Evolutionary conservation across 179 eudicot genomes (phyloP).

Genomic region (Actinidia arguta): DNA sequence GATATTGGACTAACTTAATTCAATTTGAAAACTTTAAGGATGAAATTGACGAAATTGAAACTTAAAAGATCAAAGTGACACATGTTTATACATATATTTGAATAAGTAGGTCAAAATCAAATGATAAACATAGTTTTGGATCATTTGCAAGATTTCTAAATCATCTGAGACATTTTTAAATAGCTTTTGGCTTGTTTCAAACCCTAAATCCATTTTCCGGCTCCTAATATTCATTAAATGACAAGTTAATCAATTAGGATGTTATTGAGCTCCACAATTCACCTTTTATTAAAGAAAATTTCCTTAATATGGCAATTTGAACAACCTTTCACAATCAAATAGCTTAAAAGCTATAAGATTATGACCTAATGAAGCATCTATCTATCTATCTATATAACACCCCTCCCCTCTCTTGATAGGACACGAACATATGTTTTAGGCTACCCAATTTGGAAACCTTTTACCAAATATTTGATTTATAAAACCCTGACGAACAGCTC

Average conservation of each 20-base stretch:
- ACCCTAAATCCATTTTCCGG: background rate
- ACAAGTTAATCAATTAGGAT: background rate
- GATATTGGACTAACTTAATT: too few species aligned
- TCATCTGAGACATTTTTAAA: background rate
- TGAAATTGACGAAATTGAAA: too few species aligned
- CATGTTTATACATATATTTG: too few species aligned
- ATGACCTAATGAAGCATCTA: background rate
- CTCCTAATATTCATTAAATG: background rate
- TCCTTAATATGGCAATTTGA: background rate
- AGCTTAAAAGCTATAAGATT: background rate
- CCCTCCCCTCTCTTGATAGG: background rate
- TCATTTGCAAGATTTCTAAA: background rate
- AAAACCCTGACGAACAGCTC: too few species aligned
- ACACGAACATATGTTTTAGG: background rate
- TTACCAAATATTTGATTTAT: too few species aligned
- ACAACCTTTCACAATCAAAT: background rate
- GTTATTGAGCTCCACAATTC: background rate
- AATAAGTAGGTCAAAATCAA: too few species aligned
- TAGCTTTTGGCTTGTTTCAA: background rate
- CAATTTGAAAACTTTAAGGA: too few species aligned
- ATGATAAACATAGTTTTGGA: background rate
- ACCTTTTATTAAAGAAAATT: background rate
- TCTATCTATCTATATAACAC: background rate
- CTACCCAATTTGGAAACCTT: background rate
- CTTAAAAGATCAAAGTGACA: too few species aligned